Base-by-base conservation (phyloP, 495 filamentous ascomycete species). In the Talaromyces ruber region DNA sequence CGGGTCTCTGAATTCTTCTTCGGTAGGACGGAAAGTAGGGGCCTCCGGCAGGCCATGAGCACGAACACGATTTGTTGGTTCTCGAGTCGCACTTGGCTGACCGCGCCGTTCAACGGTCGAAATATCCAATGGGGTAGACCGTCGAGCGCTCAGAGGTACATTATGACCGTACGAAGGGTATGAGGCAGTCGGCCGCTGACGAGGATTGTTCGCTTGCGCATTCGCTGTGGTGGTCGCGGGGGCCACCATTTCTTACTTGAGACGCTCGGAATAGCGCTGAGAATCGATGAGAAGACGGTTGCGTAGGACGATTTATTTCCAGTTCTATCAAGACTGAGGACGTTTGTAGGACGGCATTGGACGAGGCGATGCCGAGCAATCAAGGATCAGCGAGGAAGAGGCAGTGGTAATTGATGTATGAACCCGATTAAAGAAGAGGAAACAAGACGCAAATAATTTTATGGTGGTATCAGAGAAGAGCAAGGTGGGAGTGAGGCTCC, bases 1-100 rank as follows among this genome's bases (percentile, higher is more conserved):
- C 2, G 95, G 94, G 68, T 98, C 92, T 67, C 87, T 91, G 76
- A 92, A 99, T 72, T 99, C 92, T 65, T 97, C 92, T 70, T 90
- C 86, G 0, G 90, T 96, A 47, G 94, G 95, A 63, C 87, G 81
- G 71, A 89, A 99, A 2, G 92, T 93, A 6, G 93, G 95, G 45
- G 95, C 95, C 67, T 99, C 94, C 67, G 87, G 81, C 29, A 99
- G 78, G 37, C 86, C 91, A 73, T 93, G 91, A 22, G 88, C 89
- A 37, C 94, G 83, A 62, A 84, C 84, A 68, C 83, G 82, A 76
- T 93, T 93, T 26, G 81, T 78, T 2, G 86, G 81, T 71, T 98
- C 93, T 68, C 87, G 84, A 63, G 84, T 84, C 62, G 87, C 83
- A 30, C 83, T 87, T 28, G 88, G 82, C 61, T 91, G 89, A 34